Conservation (phyloP, 2,329 filamentous ascomycete species). For the Graphilbum ipis-grandicollis region DNA sequence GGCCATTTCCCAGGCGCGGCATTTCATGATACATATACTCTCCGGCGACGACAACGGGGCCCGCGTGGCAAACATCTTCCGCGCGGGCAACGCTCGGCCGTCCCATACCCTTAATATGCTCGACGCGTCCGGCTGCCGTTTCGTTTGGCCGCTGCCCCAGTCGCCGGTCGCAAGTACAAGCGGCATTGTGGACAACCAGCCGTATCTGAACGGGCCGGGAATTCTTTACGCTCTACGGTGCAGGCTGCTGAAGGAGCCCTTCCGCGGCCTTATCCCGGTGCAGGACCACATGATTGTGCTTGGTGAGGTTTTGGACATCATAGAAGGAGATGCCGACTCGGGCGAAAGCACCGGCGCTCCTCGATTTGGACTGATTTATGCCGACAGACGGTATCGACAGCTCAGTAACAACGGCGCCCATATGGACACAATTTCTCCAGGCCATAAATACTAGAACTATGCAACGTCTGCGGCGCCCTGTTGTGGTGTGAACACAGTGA, state of each 20-base stretch:
- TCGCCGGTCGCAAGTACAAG: slow-evolving; percentile 12
- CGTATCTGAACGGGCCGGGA: slow-evolving; percentile 28
- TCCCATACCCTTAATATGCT: slow-evolving; percentile 10
- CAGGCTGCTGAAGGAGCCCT: slow-evolving; percentile 20
- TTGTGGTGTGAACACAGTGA: too few species aligned
- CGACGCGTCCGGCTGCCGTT: slow-evolving; percentile 15
- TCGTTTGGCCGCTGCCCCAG: slow-evolving; percentile 10
- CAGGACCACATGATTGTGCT: slow-evolving; percentile 34
- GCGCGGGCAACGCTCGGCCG: slow-evolving; percentile 25
- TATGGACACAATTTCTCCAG: not conserved
- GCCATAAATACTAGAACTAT: not conserved
- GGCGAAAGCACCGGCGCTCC: slow-evolving; percentile 7
- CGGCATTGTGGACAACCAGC: not conserved
- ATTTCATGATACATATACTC: slow-evolving; percentile 39
- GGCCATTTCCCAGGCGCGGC: slow-evolving; percentile 24
- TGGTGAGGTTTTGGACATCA: slow-evolving; percentile 30
- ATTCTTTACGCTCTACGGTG: slow-evolving; percentile 26
- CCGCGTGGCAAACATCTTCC: slow-evolving; percentile 32
- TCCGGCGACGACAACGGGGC: slow-evolving; percentile 28
- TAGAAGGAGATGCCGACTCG: slow-evolving; percentile 13
- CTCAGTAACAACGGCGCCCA: not conserved
- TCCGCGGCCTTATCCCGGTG: slow-evolving; percentile 25
- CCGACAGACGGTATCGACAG: slow-evolving; percentile 29
- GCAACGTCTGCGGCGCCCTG: too few species aligned
- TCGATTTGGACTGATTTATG: slow-evolving; percentile 29